These are phyloP conservation scores for Pleurotus citrinopileatus DNA, from an alignment of 768 basidiomycete genomes.

Conservation along the genomic window DNA sequence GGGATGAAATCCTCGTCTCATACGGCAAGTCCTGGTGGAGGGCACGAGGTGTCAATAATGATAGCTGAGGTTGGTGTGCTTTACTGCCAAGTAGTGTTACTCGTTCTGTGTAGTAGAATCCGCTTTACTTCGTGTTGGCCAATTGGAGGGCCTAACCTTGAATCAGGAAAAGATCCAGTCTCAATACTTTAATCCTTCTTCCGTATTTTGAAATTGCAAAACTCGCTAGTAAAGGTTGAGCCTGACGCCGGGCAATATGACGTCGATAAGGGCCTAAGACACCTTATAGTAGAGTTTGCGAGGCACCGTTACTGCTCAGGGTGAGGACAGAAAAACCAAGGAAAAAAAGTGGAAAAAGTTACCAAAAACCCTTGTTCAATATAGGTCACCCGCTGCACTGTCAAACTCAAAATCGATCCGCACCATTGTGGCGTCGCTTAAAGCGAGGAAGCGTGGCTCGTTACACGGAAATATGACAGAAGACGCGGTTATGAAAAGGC, in stretches of 20 bases:
- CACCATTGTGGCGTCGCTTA: not conserved
- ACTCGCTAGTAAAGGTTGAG: not conserved
- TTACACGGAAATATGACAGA: no score
- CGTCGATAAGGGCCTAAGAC: constrained; percentile 4
- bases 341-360: not conserved
- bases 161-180: not conserved
- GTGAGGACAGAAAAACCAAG: constrained; percentile 2
- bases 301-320: constrained; percentile 6
- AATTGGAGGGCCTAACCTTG: no score
- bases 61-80: not conserved
- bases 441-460: not conserved
- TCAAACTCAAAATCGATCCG: not conserved
- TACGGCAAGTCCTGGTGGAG: constrained; percentile 90
- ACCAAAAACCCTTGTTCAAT: constrained; percentile 7
- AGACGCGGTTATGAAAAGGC: not conserved
- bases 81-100: not conserved
- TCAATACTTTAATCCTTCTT: not conserved
- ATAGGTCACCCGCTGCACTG: not conserved
- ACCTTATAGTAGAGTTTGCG: not conserved
- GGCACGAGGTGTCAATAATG: constrained; percentile 28
- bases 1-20: constrained; percentile 82
- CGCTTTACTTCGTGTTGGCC: no score
- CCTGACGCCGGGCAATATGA: constrained; percentile 9
- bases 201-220: constrained; percentile 4
- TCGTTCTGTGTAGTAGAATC: no score